Evolutionary conservation across 768 basidiomycete genomes (phyloP).

Genomic region (Omphalotus guepiniiformis): DNA sequence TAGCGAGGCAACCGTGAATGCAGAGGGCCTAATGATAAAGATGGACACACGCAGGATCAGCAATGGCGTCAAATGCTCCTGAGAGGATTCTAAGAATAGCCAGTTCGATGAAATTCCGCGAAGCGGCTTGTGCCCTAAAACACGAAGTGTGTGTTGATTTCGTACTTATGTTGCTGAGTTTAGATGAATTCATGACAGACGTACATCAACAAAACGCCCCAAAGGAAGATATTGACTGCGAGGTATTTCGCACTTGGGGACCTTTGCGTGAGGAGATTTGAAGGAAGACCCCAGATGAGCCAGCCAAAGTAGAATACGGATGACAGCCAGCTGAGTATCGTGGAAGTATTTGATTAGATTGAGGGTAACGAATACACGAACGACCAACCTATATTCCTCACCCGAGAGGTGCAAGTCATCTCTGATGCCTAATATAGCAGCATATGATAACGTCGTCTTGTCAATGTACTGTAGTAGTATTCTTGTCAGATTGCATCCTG

Average conservation of each 20-base stretch:
- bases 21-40: not conserved
- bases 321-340: constrained; percentile 16
- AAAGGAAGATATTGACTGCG: constrained; percentile 26
- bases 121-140: constrained; percentile 26
- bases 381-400: constrained; percentile 27
- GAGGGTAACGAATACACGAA: constrained; percentile 3
- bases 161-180: no score
- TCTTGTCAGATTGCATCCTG: no score
- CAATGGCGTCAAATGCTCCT: constrained; percentile 33
- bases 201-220: constrained; percentile 30
- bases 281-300: constrained; percentile 32
- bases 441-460: constrained; percentile 23
- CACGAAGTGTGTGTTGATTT: not conserved
- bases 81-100: constrained; percentile 27
- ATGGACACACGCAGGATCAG: constrained; percentile 24
- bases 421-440: constrained; percentile 23
- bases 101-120: constrained; percentile 26
- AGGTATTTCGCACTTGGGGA: constrained; percentile 30
- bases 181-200: no score
- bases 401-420: constrained; percentile 24
- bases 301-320: constrained; percentile 34
- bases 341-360: not conserved
- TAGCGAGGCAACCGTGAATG: not conserved
- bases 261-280: constrained; percentile 31
- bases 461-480: constrained; percentile 15